These are phyloP conservation scores for Groenewaldozyma sp. DNA, from an alignment of 1,139 yeast genomes.

Conservation along the genomic window DNA sequence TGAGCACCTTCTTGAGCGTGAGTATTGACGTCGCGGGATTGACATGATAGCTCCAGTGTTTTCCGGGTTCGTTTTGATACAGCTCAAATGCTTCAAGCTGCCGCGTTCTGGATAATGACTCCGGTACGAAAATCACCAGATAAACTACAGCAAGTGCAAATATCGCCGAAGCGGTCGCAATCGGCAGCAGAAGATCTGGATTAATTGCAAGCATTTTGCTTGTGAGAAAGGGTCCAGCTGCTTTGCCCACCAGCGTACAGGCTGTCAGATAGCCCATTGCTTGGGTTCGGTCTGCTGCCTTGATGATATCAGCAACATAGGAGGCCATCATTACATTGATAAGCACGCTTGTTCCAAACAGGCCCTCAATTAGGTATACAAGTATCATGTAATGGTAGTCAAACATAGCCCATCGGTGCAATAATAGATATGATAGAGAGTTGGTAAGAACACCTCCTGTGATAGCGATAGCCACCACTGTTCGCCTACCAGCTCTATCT, in stretches of 20 bases:
- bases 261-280: constrained; percentile 18
- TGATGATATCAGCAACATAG: constrained; percentile 14
- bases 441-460: constrained; percentile 11
- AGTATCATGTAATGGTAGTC: constrained; percentile 11
- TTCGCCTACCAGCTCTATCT: constrained; percentile 15
- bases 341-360: constrained; percentile 13
- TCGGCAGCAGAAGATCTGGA: constrained; percentile 8
- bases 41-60: neutral
- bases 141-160: constrained; percentile 8
- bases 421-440: constrained; percentile 8
- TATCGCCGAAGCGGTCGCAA: constrained; percentile 7
- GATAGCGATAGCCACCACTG: constrained; percentile 11
- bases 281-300: constrained; percentile 12
- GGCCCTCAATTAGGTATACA: constrained; percentile 12
- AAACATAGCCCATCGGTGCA: constrained; percentile 8
- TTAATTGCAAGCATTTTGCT: constrained; percentile 9
- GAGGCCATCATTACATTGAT: constrained; percentile 15
- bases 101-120: constrained; percentile 6
- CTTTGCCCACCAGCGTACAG: constrained; percentile 15
- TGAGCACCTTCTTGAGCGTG: constrained; percentile 2
- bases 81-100: neutral
- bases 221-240: constrained; percentile 15
- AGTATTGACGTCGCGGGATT: neutral
- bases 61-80: neutral
- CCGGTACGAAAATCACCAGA: constrained; percentile 11